Evolutionary conservation across 1,284 basidiomycete species (phyloP).

Genomic region (Heterobasidion occidentale): DNA sequence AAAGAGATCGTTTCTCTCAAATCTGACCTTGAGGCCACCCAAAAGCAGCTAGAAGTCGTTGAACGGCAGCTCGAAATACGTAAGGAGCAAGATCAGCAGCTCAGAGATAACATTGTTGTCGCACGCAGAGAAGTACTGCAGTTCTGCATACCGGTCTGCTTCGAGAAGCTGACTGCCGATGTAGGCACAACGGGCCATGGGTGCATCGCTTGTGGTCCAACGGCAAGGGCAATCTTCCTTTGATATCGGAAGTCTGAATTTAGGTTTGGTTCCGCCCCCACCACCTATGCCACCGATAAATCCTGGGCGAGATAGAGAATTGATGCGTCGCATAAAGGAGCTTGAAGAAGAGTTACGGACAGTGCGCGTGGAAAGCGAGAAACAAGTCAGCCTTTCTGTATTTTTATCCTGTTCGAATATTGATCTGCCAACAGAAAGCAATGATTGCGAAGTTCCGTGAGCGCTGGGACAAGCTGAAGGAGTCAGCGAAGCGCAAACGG

Average conservation of each 20-base stretch:
- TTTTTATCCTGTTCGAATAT: slow-evolving; percentile 1
- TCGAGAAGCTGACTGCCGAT: neutral
- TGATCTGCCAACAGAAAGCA: slow-evolving; percentile 46
- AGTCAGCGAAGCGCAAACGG: slow-evolving; percentile 79
- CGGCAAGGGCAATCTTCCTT: slow-evolving; percentile 40
- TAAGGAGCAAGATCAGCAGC: slow-evolving; percentile 67
- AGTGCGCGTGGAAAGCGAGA: slow-evolving; percentile 69
- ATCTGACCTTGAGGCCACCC: slow-evolving; percentile 46
- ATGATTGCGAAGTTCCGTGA: slow-evolving; percentile 81
- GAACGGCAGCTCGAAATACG: slow-evolving; percentile 57
- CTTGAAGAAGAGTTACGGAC: slow-evolving; percentile 71
- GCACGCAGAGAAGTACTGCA: slow-evolving; percentile 62
- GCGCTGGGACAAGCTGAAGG: slow-evolving; percentile 84
- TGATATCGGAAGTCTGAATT: slow-evolving; percentile 34
- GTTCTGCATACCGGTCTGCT: neutral
- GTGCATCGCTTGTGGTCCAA: slow-evolving; percentile 45
- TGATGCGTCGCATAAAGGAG: slow-evolving; percentile 59
- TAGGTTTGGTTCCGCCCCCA: slow-evolving; percentile 41
- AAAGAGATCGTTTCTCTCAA: slow-evolving; percentile 60
- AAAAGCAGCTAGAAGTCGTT: slow-evolving; percentile 47
- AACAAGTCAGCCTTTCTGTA: slow-evolving; percentile 49
- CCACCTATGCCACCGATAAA: slow-evolving; percentile 44
- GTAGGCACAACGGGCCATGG: slow-evolving; percentile 72
- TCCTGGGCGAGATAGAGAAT: slow-evolving; percentile 48
- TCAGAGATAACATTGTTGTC: slow-evolving; percentile 71